Evolutionary conservation across 345 rosid species (phyloP), one percentile per base, ranked within the genome.

Genomic region (Brassica cretica): DNA sequence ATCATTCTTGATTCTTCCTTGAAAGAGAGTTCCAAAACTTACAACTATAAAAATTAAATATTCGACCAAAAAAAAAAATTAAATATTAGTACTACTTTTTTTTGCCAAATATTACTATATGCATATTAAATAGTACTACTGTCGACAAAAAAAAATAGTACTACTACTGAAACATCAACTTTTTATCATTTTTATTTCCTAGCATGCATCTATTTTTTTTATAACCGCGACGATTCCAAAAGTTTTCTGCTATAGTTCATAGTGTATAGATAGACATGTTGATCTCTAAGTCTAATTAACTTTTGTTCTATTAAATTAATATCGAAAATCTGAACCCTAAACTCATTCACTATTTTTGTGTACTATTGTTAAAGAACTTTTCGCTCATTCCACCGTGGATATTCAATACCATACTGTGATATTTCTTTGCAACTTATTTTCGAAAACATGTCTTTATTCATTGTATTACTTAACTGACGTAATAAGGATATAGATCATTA

Each of bases 1-100:
- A 59, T 49, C 70, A 32, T 66, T 39, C 24, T 70, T 68, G 70
- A 62, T 73, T 62, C 82, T 79, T 78, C 74, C 62, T 51, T 49
- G 9, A 68, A 79, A 49, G 65, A 24, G 68, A 46, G 11, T 60
- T n/a, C 12, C 49, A 9, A 10, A 56, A 19, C 24, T 21, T 21
- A 21, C 1, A 63, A 63, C 41, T 6, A 63, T 30, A n/a, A 63
- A 30, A 12, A 62, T 6, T 14, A 2, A 30, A 1, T 21, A 21
- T n/a, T n/a, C n/a, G n/a, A n/a, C n/a, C n/a, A n/a, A n/a, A n/a
- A n/a, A n/a, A n/a, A n/a, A 64, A 32, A 14, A 63, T 8, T 15
- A 3, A 16, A 2, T 25, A 25, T 61, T 11, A 61, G 6, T 2
- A 15, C 37, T 15, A 30, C 10, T 9, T 55, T 16, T 16, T 0